Conservation (phyloP, 176 grass and related monocot species). For the Ampelocalamus luodianensis region DNA sequence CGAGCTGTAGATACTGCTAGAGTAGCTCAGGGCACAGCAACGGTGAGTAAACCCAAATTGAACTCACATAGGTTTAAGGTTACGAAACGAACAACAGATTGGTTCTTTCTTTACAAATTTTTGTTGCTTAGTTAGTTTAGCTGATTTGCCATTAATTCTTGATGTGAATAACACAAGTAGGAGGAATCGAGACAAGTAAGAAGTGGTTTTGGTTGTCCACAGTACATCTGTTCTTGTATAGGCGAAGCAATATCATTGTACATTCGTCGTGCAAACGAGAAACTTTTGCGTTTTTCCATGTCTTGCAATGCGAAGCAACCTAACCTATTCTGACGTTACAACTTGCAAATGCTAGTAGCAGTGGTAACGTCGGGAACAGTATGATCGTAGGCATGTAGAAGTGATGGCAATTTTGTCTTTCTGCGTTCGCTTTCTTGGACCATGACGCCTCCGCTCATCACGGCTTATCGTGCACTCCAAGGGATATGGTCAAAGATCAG, state of each 20-base stretch:
- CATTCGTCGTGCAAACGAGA: neutral
- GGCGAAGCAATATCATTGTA: neutral
- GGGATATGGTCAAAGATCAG: constrained; percentile 15
- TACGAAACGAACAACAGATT: neutral
- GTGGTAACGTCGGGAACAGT: neutral
- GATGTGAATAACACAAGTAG: constrained; percentile 44
- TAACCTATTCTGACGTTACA: neutral
- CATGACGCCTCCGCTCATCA: neutral
- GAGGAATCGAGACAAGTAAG: neutral
- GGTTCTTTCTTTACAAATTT: constrained; percentile 11
- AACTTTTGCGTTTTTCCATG: neutral
- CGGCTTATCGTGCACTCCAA: neutral
- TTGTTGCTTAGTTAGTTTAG: neutral
- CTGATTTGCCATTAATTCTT: constrained; percentile 14
- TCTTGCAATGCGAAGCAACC: neutral
- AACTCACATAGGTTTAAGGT: neutral
- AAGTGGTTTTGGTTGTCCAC: constrained; percentile 11
- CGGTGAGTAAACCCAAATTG: neutral
- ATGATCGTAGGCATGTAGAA: neutral
- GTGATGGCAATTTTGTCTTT: neutral
- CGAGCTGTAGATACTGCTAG: neutral
- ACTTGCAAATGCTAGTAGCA: neutral
- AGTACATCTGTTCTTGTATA: neutral
- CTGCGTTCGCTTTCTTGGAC: neutral
- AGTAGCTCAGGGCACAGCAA: neutral